Conservation (phyloP, 148 eudicot genomes). For the Chenopodium suecicum region DNA sequence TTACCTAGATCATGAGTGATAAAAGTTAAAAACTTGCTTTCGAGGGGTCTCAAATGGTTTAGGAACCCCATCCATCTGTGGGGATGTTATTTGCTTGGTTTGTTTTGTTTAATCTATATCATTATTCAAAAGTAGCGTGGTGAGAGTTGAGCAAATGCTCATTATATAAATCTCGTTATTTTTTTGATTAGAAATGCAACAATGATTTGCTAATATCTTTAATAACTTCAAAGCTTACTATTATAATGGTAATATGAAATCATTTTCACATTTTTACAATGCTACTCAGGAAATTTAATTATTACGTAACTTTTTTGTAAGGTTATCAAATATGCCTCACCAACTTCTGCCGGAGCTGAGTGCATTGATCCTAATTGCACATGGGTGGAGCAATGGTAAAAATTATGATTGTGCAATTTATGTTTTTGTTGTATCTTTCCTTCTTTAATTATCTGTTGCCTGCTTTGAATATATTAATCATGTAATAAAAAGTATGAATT, state of each 20-base stretch:
- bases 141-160: no score
- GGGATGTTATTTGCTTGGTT: neutral
- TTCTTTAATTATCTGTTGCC: neutral
- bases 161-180: neutral
- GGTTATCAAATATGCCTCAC: constrained; percentile 51
- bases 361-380: constrained; percentile 49
- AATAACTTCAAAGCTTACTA: neutral
- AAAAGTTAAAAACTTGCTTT: neutral
- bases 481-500: neutral
- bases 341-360: constrained; percentile 56
- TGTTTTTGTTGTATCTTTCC: neutral
- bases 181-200: neutral
- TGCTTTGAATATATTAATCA: neutral
- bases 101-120: neutral
- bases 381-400: constrained; percentile 54
- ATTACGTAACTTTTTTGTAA: constrained; percentile 11
- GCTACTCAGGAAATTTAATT: neutral
- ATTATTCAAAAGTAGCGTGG: no score
- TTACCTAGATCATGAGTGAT: neutral
- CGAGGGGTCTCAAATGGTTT: neutral
- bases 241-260: neutral
- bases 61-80: no score
- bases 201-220: neutral
- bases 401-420: constrained; percentile 5
- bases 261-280: neutral